Conservation (phyloP, 2,329 filamentous ascomycete genomes). For the Aspergillus quadricinctus region DNA sequence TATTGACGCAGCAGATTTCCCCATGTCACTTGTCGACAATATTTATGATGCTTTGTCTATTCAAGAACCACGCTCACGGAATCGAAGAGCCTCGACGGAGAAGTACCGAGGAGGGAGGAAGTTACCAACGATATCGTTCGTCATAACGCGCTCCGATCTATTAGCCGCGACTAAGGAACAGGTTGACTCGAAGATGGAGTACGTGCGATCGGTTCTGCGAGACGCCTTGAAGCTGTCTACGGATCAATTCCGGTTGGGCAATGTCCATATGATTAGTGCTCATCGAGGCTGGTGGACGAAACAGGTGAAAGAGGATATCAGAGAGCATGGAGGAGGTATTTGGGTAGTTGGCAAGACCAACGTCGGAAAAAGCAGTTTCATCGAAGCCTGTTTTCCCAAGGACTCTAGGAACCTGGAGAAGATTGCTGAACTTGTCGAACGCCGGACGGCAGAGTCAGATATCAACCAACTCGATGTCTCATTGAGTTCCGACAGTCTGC, state of each 20-base stretch:
- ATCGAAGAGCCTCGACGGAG: conserved; percentile 66
- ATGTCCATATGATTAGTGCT: conserved; percentile 80
- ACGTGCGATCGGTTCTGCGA: conserved; percentile 71
- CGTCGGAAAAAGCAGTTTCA: conserved; percentile 91
- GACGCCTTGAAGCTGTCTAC: conserved; percentile 67
- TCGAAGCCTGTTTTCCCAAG: conserved; percentile 81
- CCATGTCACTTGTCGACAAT: conserved; percentile 81
- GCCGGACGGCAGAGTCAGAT: conserved; percentile 19
- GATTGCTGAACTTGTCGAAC: conserved; percentile 32
- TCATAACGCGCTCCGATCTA: conserved; percentile 84
- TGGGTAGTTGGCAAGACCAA: conserved; percentile 99
- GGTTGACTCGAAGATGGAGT: conserved; percentile 82
- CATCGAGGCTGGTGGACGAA: conserved; percentile 88
- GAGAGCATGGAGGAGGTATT: conserved; percentile 73
- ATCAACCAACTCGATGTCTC: conserved; percentile 12
- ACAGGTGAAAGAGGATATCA: conserved; percentile 80
- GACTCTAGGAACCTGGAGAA: conserved; percentile 49
- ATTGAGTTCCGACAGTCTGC: conserved; percentile 47
- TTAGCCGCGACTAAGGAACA: conserved; percentile 78
- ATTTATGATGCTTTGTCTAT: conserved; percentile 67
- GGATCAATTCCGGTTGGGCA: conserved; percentile 74
- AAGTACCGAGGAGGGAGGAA: conserved; percentile 64
- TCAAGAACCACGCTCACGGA: conserved; percentile 71
- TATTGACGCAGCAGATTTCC: conserved; percentile 92
- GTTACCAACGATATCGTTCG: conserved; percentile 80